These are phyloP conservation scores for Cordyceps pruinosa DNA, from an alignment of 2,329 filamentous ascomycete species.

Conservation along the genomic window DNA sequence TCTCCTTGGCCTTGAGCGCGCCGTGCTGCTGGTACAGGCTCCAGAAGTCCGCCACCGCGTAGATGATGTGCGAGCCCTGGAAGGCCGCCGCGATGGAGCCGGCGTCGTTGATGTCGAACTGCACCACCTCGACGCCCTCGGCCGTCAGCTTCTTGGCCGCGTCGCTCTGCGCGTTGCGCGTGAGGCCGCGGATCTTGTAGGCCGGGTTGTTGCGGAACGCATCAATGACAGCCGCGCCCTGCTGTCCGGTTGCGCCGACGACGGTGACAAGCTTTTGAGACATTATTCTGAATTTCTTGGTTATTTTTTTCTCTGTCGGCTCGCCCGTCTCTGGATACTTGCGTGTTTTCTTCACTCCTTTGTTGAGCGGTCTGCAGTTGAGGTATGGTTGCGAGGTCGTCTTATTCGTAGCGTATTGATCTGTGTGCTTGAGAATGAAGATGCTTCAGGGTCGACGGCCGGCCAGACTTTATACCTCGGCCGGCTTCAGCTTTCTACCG, in stretches of 20 bases:
- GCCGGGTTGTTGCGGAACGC: not conserved
- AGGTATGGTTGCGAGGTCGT: not conserved
- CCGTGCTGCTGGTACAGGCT: conserved; percentile 24
- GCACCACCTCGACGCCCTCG: conserved; percentile 37
- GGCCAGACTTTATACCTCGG: not conserved
- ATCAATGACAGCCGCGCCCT: conserved; percentile 5
- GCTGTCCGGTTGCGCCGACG: conserved; percentile 12
- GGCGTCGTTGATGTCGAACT: conserved; percentile 44
- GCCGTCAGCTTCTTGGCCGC: not conserved
- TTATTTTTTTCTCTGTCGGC: not conserved
- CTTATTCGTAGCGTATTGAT: too few relatives aligned
- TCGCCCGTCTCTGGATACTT: too few relatives aligned
- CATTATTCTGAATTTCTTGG: not conserved
- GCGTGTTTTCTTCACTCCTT: not conserved
- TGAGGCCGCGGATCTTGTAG: conserved; percentile 1
- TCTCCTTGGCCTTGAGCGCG: conserved; percentile 26
- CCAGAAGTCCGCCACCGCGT: conserved; percentile 27
- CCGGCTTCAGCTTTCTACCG: not conserved
- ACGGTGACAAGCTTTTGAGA: conserved; percentile 6
- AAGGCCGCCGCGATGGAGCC: conserved; percentile 10
- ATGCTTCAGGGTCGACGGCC: not conserved
- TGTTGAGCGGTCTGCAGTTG: not conserved
- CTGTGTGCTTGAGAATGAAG: not conserved
- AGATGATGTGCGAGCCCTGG: conserved; percentile 26
- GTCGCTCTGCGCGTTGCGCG: not conserved